Evolutionary conservation across 1,284 basidiomycete species (phyloP).

Genomic region (Moniliella sp.): DNA sequence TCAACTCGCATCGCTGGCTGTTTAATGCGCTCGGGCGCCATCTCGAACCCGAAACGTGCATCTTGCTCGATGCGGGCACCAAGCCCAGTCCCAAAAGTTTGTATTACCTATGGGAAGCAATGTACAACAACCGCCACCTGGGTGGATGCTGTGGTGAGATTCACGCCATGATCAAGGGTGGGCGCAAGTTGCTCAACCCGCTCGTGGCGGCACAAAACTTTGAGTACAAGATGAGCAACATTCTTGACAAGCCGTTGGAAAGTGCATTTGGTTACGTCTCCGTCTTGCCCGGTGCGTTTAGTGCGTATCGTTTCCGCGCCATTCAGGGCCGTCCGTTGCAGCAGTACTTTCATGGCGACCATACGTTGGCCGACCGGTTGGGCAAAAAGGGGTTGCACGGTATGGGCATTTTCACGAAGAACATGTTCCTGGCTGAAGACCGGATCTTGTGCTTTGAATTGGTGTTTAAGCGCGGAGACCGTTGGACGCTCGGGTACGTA

Average conservation of each 20-base stretch:
- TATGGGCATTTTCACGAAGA: conserved; percentile 44
- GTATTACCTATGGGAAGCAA: conserved; percentile 32
- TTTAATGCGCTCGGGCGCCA: conserved; percentile 84
- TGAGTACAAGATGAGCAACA: conserved; percentile 79
- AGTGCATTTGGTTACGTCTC: conserved; percentile 76
- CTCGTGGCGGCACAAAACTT: conserved; percentile 63
- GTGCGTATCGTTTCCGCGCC: conserved; percentile 59
- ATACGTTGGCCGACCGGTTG: conserved; percentile 56
- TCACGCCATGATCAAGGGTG: conserved; percentile 29
- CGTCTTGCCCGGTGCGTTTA: conserved; percentile 62
- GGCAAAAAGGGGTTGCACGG: conserved; percentile 38
- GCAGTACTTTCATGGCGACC: conserved; percentile 71
- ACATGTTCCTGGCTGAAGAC: conserved; percentile 86
- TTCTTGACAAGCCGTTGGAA: conserved; percentile 74
- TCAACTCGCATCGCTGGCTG: conserved; percentile 54
- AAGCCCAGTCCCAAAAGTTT: conserved; percentile 27
- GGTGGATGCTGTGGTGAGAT: conserved; percentile 33
- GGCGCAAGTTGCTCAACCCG: conserved; percentile 29
- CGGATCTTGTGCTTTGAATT: conserved; percentile 72
- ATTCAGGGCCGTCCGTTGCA: conserved; percentile 49
- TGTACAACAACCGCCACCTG: conserved; percentile 29
- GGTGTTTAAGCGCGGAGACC: conserved; percentile 73
- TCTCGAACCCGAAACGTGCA: conserved; percentile 26
- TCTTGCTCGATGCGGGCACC: conserved; percentile 30
- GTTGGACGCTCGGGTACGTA: conserved; percentile 54